Base-by-base conservation (phyloP, 1,284 basidiomycete species). In the Cutaneotrichosporon cavernicola region DNA sequence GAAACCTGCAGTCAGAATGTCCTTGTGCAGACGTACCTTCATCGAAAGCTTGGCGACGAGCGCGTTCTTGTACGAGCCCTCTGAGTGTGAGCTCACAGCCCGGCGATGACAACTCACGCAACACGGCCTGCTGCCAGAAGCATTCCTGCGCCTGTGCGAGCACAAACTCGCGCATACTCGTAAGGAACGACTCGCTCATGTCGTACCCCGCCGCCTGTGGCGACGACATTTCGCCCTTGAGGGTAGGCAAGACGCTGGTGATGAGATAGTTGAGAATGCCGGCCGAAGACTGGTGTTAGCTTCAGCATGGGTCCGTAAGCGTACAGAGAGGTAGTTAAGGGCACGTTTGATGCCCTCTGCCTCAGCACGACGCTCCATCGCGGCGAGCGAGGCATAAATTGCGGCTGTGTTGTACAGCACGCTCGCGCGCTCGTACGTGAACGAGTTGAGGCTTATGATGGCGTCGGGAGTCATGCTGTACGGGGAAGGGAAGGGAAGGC, bases 121-220 rank as follows among this genome's bases (percentile, higher is more conserved):
- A 81, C 68, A 90, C 89, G 7, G 93, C 95, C 70, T 90, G 87
- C 76, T 97, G 94, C 95, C 96, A 98, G 61, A 89, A 91, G 74
- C 93, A 97, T 82, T 99, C 96, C 74, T 98, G 95, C 0, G 94
- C 95, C 81, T 98, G 93, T 0, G 93, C 93, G 1, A 97, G 84
- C 86, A 93, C 90, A 61, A 97, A 84, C 68, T 83, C 85, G 71
- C 90, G 86, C 26, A 98, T 75, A 26, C 87, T 84, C 51, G 83
- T 83, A 26, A 93, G 73, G 69, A 89, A 88, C 0, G 85, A 75
- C 43, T 83, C 80, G 0, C 87, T 86, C 56, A 96, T 83, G 78
- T 96, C 91, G 30, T 79, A 74, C 47, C 77, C 75, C 14, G 74
- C 70, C 56, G 77, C 72, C 69, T 79, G 65, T 31, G 75, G 71